Conservation (phyloP, 192 early-diverging fungal species). For the Backusella westeae region DNA sequence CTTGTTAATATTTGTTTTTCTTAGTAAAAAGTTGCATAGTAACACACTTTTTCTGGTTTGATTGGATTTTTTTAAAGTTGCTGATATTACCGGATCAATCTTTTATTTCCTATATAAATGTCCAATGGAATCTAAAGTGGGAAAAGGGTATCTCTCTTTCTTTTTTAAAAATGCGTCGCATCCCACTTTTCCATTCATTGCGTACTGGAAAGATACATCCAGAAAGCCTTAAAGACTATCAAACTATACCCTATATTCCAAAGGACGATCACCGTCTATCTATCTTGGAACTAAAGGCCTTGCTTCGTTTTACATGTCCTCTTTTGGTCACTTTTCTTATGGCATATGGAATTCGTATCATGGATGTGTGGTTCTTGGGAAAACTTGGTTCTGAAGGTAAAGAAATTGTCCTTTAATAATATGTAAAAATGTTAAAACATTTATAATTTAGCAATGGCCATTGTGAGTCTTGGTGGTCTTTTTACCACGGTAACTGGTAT, state of each 20-base stretch:
- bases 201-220: neutral
- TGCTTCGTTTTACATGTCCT: constrained; percentile 8
- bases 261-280: neutral
- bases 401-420: neutral
- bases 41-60: neutral
- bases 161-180: neutral
- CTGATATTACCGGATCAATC: neutral
- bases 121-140: neutral
- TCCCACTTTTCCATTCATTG: neutral
- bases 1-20: neutral
- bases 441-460: constrained; percentile 11
- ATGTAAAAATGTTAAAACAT: neutral
- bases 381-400: constrained; percentile 16
- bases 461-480: constrained; percentile 15
- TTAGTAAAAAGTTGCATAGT: neutral
- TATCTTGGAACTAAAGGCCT: neutral
- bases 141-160: neutral
- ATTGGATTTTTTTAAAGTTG: neutral
- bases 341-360: neutral
- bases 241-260: neutral
- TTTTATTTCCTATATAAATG: neutral
- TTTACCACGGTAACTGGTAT: constrained; percentile 20
- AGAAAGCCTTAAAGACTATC: neutral
- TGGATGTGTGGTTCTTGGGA: constrained; percentile 22
- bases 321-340: constrained; percentile 22